Evolutionary conservation across 73 alveolate genomes (phyloP).

Genomic region (Halteria grandinella): DNA sequence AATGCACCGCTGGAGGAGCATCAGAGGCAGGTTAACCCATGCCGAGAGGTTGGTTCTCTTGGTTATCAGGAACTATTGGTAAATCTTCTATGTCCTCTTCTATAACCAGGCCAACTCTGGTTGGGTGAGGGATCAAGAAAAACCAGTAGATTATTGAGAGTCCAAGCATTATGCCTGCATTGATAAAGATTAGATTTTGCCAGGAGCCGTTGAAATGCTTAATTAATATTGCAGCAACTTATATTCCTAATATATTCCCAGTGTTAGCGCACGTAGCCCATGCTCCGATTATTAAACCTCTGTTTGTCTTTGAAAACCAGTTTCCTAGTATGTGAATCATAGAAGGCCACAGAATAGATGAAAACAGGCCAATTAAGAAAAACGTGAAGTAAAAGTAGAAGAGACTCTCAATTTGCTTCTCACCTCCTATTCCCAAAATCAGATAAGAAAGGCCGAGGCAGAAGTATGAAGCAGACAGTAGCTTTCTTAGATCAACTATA

Average conservation of each 20-base stretch:
- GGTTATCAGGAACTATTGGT: no score
- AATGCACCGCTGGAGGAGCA: no score
- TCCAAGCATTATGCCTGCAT: neutral
- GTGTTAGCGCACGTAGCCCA: conserved; percentile 61
- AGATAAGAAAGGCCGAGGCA: neutral
- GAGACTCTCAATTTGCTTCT: neutral
- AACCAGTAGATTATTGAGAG: neutral
- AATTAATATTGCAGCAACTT: conserved; percentile 23
- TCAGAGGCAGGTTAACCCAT: no score
- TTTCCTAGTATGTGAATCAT: conserved; percentile 55
- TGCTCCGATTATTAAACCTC: conserved; percentile 59
- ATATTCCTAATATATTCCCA: conserved; percentile 61
- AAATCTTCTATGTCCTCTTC: neutral
- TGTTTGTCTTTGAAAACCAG: conserved; percentile 45
- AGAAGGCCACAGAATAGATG: conserved; percentile 64
- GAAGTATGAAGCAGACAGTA: neutral
- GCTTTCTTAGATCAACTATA: conserved; percentile 1
- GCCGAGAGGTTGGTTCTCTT: no score
- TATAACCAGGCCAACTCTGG: neutral
- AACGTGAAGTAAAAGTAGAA: neutral
- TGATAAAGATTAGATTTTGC: conserved; percentile 1
- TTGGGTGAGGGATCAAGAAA: conserved; percentile 22
- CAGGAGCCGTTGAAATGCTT: conserved; percentile 23
- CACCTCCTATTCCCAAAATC: conserved; percentile 13
- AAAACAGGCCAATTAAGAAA: conserved; percentile 36